These are phyloP conservation scores for Euphorbia celastroides DNA, from an alignment of 441 rosid species.

Conservation along the genomic window DNA sequence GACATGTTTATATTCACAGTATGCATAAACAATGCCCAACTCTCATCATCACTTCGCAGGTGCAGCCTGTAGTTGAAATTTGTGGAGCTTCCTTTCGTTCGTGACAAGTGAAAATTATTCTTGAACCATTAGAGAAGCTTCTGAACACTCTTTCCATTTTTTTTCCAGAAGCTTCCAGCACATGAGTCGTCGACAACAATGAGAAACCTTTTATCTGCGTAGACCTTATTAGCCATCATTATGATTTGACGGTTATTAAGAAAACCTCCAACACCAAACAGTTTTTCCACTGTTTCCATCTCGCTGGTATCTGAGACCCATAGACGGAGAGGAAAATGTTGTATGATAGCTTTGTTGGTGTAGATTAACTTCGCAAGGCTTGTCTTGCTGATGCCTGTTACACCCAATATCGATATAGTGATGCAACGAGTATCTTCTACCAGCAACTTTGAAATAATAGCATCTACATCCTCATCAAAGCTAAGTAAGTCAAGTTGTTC, in stretches of 20 bases:
- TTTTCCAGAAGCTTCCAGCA: background rate
- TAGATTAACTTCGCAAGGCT: background rate
- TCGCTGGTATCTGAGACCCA: background rate
- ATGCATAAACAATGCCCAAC: background rate
- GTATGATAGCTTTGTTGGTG: background rate
- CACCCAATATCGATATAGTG: slow-evolving; percentile 3
- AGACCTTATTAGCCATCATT: background rate
- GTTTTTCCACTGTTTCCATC: background rate
- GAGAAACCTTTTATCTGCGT: background rate
- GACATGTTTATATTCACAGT: background rate
- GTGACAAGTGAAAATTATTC: background rate
- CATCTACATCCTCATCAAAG: slow-evolving; percentile 4
- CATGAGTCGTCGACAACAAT: background rate
- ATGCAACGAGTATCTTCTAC: background rate
- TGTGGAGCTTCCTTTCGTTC: background rate
- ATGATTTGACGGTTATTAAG: background rate
- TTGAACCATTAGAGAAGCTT: background rate
- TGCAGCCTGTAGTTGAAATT: background rate
- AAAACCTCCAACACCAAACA: background rate
- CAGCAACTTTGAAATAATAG: background rate
- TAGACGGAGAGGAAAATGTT: background rate
- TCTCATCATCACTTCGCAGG: slow-evolving; percentile 1
- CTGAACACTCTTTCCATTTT: background rate
- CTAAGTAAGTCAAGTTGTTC: background rate
- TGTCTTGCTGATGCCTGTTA: slow-evolving; percentile 8